A percentile compares a stretch with the other conserved stretches of the same genome.
phyloP scores from a whole-genome alignment of 139 green algal species.

The Bryopsis sp. region DNA sequence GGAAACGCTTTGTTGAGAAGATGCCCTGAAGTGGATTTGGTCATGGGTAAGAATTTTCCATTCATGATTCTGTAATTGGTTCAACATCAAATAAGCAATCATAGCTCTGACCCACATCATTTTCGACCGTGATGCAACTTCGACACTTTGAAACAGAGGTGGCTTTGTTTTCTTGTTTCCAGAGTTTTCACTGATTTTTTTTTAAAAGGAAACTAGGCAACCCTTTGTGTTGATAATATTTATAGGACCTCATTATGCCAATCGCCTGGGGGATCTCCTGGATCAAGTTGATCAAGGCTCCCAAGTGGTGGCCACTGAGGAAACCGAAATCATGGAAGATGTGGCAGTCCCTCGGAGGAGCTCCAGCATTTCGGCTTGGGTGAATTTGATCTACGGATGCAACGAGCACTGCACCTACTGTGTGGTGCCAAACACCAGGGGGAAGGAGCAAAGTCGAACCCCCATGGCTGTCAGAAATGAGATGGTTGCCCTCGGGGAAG shows the following conservation, averaged over 20 bases:
- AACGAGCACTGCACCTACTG: slow-evolving; percentile 98
- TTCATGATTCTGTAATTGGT: too few relatives aligned
- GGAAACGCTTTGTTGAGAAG: slow-evolving; percentile 75
- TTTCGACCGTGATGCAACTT: neutral
- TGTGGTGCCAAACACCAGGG: slow-evolving; percentile 86
- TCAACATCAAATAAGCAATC: too few relatives aligned
- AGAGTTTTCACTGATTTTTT: too few relatives aligned
- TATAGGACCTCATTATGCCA: slow-evolving; percentile 83
- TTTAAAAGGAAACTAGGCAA: too few relatives aligned
- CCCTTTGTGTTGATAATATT: neutral
- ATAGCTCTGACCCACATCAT: too few relatives aligned
- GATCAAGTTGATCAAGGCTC: slow-evolving; percentile 58
- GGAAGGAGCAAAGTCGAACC: slow-evolving; percentile 82
- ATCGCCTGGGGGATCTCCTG: slow-evolving; percentile 75
- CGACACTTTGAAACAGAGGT: too few relatives aligned
- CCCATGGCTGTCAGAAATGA: slow-evolving; percentile 73
- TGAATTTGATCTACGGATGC: slow-evolving; percentile 99
- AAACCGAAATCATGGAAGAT: slow-evolving; percentile 76
- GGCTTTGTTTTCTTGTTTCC: too few relatives aligned
- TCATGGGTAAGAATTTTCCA: slow-evolving; percentile 68
- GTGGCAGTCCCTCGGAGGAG: slow-evolving; percentile 69
- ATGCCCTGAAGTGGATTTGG: slow-evolving; percentile 93
- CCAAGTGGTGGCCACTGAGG: slow-evolving; percentile 53
- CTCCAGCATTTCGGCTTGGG: slow-evolving; percentile 86
- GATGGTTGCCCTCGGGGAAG: slow-evolving; percentile 77